Evolutionary conservation across 2,329 filamentous ascomycete species (phyloP).

Genomic region (Didymosphaeria variabile): DNA sequence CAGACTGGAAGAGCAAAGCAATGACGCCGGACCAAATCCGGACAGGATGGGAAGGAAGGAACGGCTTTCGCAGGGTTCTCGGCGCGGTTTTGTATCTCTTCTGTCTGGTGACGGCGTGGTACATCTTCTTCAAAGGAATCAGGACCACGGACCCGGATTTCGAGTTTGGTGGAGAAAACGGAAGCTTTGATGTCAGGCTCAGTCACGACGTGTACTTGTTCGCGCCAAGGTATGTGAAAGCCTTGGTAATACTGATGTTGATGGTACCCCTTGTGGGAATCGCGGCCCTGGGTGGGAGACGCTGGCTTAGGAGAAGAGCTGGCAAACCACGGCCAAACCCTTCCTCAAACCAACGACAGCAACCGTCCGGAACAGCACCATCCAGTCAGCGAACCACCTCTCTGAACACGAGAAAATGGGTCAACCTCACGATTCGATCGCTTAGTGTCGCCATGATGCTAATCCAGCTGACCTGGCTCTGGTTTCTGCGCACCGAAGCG

Average conservation of each 20-base stretch:
- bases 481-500: not conserved
- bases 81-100: not conserved
- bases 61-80: not conserved
- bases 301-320: not conserved
- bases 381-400: not conserved
- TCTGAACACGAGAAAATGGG: not conserved
- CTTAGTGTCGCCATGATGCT: conserved; percentile 2
- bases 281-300: not conserved
- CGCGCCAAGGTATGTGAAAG: not conserved
- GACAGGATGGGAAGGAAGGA: conserved; percentile 1
- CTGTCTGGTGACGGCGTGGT: not conserved
- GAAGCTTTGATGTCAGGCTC: not conserved
- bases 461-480: not conserved
- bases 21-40: not conserved
- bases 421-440: not conserved
- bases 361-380: not conserved
- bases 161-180: not conserved
- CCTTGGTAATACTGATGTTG: not conserved
- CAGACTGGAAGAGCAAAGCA: not conserved
- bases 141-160: conserved; percentile 4
- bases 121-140: not conserved
- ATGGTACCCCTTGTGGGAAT: not conserved
- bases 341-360: not conserved
- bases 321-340: not conserved
- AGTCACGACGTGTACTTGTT: not conserved